phyloP scores from a whole-genome alignment of 2,329 filamentous ascomycete species.

The Plenodomus biglobosus region DNA sequence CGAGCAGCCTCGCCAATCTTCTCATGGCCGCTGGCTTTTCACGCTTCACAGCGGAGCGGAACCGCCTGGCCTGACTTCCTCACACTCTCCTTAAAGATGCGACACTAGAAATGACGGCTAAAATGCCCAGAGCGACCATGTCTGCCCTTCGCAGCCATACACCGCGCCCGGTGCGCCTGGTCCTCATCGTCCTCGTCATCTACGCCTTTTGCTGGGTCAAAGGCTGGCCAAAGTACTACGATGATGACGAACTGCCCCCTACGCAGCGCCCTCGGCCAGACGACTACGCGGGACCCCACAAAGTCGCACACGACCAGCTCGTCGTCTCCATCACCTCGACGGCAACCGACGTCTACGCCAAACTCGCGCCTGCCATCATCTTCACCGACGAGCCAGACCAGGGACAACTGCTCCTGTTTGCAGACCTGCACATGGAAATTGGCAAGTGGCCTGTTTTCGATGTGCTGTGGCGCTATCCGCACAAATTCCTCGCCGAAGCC shows the following conservation, averaged over 20 bases:
- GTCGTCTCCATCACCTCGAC: constrained; percentile 60
- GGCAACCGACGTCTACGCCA: constrained; percentile 57
- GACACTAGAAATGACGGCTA: constrained; percentile 12
- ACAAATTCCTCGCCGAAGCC: constrained; percentile 30
- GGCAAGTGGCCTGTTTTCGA: constrained; percentile 42
- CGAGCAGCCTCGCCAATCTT: constrained; percentile 1
- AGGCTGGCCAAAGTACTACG: constrained; percentile 36
- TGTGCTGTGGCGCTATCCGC: constrained; percentile 37
- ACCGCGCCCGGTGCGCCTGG: constrained; percentile 25
- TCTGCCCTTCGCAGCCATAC: constrained; percentile 22
- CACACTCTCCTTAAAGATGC: background rate
- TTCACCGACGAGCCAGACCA: constrained; percentile 32
- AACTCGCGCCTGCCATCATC: constrained; percentile 50
- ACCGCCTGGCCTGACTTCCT: background rate
- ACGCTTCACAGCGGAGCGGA: background rate
- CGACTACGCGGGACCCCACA: constrained; percentile 18
- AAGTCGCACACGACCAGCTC: constrained; percentile 37
- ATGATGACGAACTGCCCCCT: constrained; percentile 36
- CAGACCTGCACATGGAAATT: constrained; percentile 42
- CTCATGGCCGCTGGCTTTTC: background rate
- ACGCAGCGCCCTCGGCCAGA: constrained; percentile 18
- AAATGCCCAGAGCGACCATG: constrained; percentile 19
- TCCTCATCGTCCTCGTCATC: constrained; percentile 20
- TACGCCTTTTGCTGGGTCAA: constrained; percentile 39
- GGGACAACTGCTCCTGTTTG: constrained; percentile 44